phyloP scores from a whole-genome alignment of 345 rosid species.

The Euphorbia lathyris region DNA sequence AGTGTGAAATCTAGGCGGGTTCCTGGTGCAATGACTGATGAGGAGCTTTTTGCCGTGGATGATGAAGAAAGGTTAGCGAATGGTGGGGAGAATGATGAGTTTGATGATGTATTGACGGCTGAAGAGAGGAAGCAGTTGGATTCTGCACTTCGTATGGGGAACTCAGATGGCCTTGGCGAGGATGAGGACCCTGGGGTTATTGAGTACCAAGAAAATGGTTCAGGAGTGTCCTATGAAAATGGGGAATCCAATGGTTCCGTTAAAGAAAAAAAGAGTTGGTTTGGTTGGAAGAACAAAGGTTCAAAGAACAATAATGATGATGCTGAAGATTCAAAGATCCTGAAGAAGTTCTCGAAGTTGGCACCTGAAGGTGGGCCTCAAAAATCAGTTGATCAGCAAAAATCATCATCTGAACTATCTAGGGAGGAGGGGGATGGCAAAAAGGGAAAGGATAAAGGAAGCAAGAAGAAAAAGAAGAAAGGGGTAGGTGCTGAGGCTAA shows the following conservation, averaged over 20 bases:
- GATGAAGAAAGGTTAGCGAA: conserved; percentile 63
- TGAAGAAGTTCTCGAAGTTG: conserved; percentile 69
- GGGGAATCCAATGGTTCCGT: conserved; percentile 50
- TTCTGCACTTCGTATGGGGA: conserved; percentile 67
- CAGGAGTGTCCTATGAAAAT: conserved; percentile 51
- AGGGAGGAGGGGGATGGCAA: conserved; percentile 62
- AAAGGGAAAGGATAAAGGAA: conserved; percentile 74
- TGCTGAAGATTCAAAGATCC: conserved; percentile 59
- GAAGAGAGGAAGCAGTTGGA: conserved; percentile 88
- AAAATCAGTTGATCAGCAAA: conserved; percentile 53
- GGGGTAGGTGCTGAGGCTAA: conserved; percentile 48
- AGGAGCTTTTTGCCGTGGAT: conserved; percentile 87
- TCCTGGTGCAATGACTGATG: conserved; percentile 99
- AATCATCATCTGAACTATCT: conserved; percentile 48
- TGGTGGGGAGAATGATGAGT: conserved; percentile 59
- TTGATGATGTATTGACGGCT: conserved; percentile 77
- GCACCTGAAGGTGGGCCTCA: conserved; percentile 64
- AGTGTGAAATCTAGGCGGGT: conserved; percentile 95
- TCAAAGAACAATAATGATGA: conserved; percentile 54
- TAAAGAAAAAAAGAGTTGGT: conserved; percentile 95
- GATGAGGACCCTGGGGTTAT: conserved; percentile 64
- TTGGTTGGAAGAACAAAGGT: conserved; percentile 86
- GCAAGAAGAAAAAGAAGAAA: conserved; percentile 84
- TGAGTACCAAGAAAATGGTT: conserved; percentile 60
- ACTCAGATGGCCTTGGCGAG: conserved; percentile 58